These are phyloP conservation scores for Phaffia australis DNA, from an alignment of 768 basidiomycete species.

Conservation along the genomic window DNA sequence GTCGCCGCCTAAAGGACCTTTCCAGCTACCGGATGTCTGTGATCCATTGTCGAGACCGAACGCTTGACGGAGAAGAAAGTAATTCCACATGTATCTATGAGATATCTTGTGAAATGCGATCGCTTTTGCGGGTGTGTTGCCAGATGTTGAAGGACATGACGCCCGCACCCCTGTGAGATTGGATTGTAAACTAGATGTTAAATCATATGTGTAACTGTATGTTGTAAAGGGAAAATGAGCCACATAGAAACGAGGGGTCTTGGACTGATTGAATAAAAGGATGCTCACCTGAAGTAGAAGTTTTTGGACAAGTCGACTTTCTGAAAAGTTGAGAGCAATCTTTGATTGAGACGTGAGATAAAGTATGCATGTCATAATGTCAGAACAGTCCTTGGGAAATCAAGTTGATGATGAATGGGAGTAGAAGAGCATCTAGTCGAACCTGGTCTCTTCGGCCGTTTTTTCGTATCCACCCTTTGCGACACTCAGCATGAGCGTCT, in stretches of 20 bases:
- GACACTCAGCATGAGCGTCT: constrained; percentile 64
- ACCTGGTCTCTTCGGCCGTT: constrained; percentile 70
- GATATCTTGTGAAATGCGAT: constrained; percentile 56
- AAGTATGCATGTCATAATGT: not conserved
- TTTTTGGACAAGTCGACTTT: constrained; percentile 98
- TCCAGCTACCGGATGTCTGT: constrained; percentile 13
- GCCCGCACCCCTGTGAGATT: constrained; percentile 57
- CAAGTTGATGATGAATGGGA: not conserved
- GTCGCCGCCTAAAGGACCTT: constrained; percentile 29
- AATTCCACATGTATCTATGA: constrained; percentile 87
- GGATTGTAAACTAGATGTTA: constrained; percentile 88
- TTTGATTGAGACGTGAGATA: not conserved
- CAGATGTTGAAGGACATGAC: not conserved
- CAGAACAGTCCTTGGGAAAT: not conserved
- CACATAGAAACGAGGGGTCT: not conserved
- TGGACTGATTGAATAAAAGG: not conserved
- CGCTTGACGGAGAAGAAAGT: constrained; percentile 63
- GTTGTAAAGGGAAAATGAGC: not conserved
- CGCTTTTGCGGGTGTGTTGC: constrained; percentile 1
- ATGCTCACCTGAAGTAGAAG: constrained; percentile 85
- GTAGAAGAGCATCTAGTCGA: constrained; percentile 12
- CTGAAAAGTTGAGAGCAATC: constrained; percentile 56
- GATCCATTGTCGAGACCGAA: constrained; percentile 43
- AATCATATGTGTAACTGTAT: constrained; percentile 81
- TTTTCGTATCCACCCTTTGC: constrained; percentile 45